These are phyloP conservation scores for Colletotrichum falcatum DNA, from an alignment of 2,329 filamentous ascomycete genomes.

Conservation along the genomic window DNA sequence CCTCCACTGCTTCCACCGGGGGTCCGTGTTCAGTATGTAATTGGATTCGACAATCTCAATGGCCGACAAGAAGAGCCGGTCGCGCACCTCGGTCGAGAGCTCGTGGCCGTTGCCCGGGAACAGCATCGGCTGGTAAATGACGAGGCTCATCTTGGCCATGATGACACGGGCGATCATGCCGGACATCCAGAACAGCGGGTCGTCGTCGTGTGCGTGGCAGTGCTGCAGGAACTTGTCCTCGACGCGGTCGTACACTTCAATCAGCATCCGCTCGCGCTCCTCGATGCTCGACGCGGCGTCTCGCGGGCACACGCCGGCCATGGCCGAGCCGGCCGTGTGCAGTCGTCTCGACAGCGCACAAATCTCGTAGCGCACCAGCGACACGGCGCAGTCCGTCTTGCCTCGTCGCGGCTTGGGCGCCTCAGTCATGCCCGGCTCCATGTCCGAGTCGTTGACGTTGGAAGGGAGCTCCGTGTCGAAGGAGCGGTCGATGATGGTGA, in stretches of 20 bases:
- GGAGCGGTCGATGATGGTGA: constrained; percentile 54
- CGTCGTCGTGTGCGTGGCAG: constrained; percentile 56
- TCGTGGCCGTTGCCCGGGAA: constrained; percentile 67
- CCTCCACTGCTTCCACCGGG: constrained; percentile 57
- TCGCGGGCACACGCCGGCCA: constrained; percentile 48
- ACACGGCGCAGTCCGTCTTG: constrained; percentile 64
- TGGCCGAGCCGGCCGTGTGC: constrained; percentile 50
- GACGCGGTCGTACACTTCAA: constrained; percentile 64
- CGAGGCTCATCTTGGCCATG: constrained; percentile 81
- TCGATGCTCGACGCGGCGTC: constrained; percentile 48
- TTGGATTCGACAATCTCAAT: constrained; percentile 80
- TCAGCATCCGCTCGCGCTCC: constrained; percentile 59
- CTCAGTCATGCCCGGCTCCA: constrained; percentile 60
- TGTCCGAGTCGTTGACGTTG: constrained; percentile 64
- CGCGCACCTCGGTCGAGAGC: constrained; percentile 71
- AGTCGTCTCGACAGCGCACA: constrained; percentile 54
- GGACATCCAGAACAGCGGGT: constrained; percentile 76
- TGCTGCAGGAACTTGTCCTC: constrained; percentile 67
- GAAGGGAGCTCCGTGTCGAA: constrained; percentile 63
- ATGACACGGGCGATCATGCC: constrained; percentile 77
- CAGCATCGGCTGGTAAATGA: constrained; percentile 80
- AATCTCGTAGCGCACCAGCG: constrained; percentile 65
- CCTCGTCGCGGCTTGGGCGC: constrained; percentile 61
- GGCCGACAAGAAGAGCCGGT: constrained; percentile 77
- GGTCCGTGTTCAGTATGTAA: constrained; percentile 72